Evolutionary conservation across 352 stramenopile genomes (phyloP), one percentile per base, ranked within the genome.

Genomic region (Globisporangium solare): DNA sequence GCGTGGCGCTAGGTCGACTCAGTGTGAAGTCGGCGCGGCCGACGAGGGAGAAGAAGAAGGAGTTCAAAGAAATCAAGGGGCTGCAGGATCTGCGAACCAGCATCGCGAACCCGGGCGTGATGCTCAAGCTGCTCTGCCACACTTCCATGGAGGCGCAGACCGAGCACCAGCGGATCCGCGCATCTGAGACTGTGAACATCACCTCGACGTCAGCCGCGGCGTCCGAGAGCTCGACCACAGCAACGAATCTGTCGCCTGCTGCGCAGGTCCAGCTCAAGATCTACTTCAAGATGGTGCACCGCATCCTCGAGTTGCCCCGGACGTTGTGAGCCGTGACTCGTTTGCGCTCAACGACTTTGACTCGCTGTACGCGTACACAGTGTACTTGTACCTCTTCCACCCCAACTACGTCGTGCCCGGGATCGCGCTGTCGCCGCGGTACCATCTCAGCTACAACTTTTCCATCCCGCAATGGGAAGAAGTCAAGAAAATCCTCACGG

Each of bases 321-420:
- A 90, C 42, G 70, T 93, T 24, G 72, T 89, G 24, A 85, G 62
- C 22, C 72, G 73, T 8, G 80, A 91, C 35, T 73, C 77, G 37
- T 88, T 93, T 39, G 69, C 87, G 18, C 58, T 85, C 7, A 86
- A 81, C 58, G 76, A 93, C 53, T 91, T 89, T 49, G 79, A 89
- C 39, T 84, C 79, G 32, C 67, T 89, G 2, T 91, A 90, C 42
- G 66, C 78, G 1, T 89, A 83, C 53, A 47, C 64, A 0, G 74
- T 80, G 45, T 91, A 87, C 15, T 47, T 88, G 42, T 88, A 82
- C 56, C 59, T 75, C 22, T 86, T 88, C 52, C 73, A 89, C 39
- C 66, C 76, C 10, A 89, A 89, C 51, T 78, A 81, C 47, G 66
- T 89, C 10, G 68, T 76, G 0, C 76, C 77, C 1, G 72, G 68